phyloP scores from a whole-genome alignment of 805 yeast species.

The Metschnikowia lunata region DNA sequence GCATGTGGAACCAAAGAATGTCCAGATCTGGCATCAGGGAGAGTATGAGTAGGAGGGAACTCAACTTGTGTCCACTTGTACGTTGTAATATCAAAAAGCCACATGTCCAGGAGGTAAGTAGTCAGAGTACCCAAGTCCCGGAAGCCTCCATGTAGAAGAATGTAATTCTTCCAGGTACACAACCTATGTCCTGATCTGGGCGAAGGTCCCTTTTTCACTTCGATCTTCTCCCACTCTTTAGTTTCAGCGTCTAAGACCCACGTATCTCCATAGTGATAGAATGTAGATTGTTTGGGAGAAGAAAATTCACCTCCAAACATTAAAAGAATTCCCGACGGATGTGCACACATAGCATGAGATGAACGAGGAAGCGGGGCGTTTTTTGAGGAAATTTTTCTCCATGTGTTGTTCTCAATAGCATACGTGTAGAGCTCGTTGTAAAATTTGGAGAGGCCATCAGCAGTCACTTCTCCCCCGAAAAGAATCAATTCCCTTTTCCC shows the following conservation, averaged over 20 bases:
- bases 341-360: constrained; percentile 90
- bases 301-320: constrained; percentile 97
- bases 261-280: constrained; percentile 94
- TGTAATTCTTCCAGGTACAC: constrained; percentile 86
- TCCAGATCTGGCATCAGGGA: constrained; percentile 92
- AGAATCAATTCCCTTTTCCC: constrained; percentile 73
- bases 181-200: constrained; percentile 92
- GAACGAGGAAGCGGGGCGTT: constrained; percentile 91
- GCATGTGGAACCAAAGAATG: constrained; percentile 77
- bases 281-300: constrained; percentile 91
- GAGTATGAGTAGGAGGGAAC: constrained; percentile 72
- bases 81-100: constrained; percentile 88
- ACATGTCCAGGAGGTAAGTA: constrained; percentile 76
- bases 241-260: constrained; percentile 85
- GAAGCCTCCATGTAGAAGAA: constrained; percentile 87
- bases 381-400: constrained; percentile 77
- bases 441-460: constrained; percentile 54
- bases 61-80: constrained; percentile 90
- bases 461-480: constrained; percentile 84
- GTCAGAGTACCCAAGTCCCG: constrained; percentile 83
- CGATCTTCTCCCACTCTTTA: constrained; percentile 89
- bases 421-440: constrained; percentile 78
- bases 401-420: constrained; percentile 68
- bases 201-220: constrained; percentile 67
- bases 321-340: constrained; percentile 81